A percentile compares a stretch with the other conserved stretches of the same genome.
Conservation (phyloP, 495 filamentous ascomycete species). For the Xylaria longipes region DNA sequence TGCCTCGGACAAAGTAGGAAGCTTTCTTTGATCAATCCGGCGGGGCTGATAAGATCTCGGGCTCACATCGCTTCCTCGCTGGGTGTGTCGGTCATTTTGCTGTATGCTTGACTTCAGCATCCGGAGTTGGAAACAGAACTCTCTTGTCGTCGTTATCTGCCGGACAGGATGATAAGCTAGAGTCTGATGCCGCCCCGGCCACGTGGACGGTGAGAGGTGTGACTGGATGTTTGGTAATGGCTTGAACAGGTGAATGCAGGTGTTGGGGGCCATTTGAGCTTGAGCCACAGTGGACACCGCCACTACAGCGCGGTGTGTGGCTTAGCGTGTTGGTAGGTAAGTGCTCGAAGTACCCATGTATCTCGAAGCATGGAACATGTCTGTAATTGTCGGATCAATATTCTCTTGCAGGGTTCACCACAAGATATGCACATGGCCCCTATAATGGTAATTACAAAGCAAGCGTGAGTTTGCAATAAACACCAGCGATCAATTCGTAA, state of each 20-base stretch:
- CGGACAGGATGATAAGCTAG: background rate
- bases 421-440: constrained; percentile 2
- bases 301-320: background rate
- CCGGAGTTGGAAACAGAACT: background rate
- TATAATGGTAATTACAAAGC: constrained; percentile 12
- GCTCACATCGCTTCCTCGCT: constrained; percentile 20
- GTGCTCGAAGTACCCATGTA: background rate
- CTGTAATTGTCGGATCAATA: background rate
- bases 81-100: constrained; percentile 20
- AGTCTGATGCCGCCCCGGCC: constrained; percentile 7
- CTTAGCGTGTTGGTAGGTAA: background rate
- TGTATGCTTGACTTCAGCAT: background rate
- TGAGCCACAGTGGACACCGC: constrained; percentile 9
- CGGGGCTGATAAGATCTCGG: constrained; percentile 3
- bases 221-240: constrained; percentile 1
- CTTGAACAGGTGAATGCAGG: background rate
- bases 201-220: constrained; percentile 22
- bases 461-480: constrained; percentile 4
- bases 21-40: background rate
- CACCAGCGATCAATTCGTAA: constrained; percentile 11
- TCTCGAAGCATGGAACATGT: constrained; percentile 9
- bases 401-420: background rate
- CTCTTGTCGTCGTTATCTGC: background rate
- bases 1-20: background rate
- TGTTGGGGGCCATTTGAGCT: background rate